Base-by-base conservation (phyloP, 1,284 basidiomycete genomes). In the Fomes fomentarius region DNA sequence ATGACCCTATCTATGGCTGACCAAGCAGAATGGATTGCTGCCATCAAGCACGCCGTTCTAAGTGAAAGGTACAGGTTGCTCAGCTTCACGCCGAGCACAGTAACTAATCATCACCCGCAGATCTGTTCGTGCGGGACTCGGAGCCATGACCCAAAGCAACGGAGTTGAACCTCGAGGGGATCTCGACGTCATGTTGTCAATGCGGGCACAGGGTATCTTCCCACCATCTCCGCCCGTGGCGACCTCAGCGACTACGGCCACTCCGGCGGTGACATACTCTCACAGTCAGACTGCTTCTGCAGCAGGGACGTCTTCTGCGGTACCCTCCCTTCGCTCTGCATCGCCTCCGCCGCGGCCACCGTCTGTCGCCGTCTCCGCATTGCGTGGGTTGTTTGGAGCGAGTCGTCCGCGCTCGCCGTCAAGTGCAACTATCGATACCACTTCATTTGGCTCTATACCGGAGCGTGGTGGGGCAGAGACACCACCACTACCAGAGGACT, bases 151-250 rank as follows among this genome's bases (percentile, higher is more conserved):
- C 0, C 72, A 72, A 33, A 71, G 74, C 22, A 63, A 75, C 15
- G 74, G 74, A 12, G 70, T 79, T 34, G 88, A 88, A 56, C 88
- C 88, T 19, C 77, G 83, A 47, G 88, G 89, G 4, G 88, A 91
- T 64, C 80, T 91, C 74, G 88, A 91, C 66, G 89, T 90, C 45
- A 87, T 90, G 81, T 75, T 91, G 28, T 86, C 86, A n/a, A 87
- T 91, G 76, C 84, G 84, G 35, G 79, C 82, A 22, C 86, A 87
- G 60, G 82, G 81, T 14, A 74, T 83, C 35, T 73, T 81, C 45
- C 60, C 67, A 4, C 60, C 67, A n/a, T 59, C 54, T 15, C 50
- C 52, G 24, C 54, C 59, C 4, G 9, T 38, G 8, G 40, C 42
- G 22, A 43, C 38, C 11, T 37, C 52, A 3, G 38, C 28, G 22